Base-by-base conservation (phyloP, 2,329 filamentous ascomycete genomes). In the Hymenoscyphus infarciens region DNA sequence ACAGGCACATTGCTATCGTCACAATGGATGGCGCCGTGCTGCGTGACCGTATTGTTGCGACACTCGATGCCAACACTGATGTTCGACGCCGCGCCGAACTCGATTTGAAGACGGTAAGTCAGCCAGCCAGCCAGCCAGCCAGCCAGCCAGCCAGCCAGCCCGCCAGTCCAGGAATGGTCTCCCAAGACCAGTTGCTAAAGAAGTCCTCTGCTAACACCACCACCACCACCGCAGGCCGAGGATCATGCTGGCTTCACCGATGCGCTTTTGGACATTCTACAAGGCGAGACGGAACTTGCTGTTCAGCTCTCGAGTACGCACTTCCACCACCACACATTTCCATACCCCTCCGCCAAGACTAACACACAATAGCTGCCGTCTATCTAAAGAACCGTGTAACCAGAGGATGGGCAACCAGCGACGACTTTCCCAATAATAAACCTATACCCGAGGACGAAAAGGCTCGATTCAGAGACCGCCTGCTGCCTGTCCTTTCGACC, bases 381-480 rank as follows among this genome's bases (percentile, higher is more conserved):
- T 99, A 98, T 79, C 87, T 98, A 76, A 99, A 99, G 81, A 98
- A 99, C 80, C 90, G 93, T 75, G 90, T 98, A 76, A 94, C 90
- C 76, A 90, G 93, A 75, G 92, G 91, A 72, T 99, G 95, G 95
- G 84, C 88, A 61, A 87, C 85, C 66, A 82, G 83, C 73, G 91
- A 96, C 68, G 89, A 94, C 68, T 87, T 84, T 74, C 84, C 87
- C 66, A 66, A 70, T 59, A 83, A 85, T 72, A 87, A 86, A 71
- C 81, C 88, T 70, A 95, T 97, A 78, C 83, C 90, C 71, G 94
- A 98, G 74, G 87, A 90, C 65, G 95, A 97, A 78, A 97, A 97
- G 80, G 82, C 85, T 62, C 86, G 90, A 69, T 92, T 98, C 75
- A 87, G 93, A 75, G 88, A 94, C 72, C 90, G 93, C 66, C 83